These are phyloP conservation scores for Phialophora chinensis DNA, from an alignment of 2,329 filamentous ascomycete genomes.

Conservation along the genomic window DNA sequence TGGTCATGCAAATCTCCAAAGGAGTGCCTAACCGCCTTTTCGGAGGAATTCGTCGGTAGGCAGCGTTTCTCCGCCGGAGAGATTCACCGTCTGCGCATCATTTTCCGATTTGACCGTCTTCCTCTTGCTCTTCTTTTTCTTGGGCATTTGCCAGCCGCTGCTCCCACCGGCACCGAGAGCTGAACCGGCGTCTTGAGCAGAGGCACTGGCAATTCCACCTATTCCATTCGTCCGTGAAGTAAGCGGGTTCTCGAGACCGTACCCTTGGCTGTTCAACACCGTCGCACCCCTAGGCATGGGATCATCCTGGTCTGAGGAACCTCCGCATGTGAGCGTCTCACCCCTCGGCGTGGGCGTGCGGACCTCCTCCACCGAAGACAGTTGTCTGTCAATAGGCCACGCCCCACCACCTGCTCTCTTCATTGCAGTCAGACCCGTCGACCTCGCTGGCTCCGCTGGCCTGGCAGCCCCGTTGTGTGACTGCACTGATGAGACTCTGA, in stretches of 20 bases:
- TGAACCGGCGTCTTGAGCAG: constrained; percentile 18
- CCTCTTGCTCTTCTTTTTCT: constrained; percentile 53
- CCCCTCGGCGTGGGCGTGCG: constrained; percentile 42
- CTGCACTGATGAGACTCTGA: constrained; percentile 11
- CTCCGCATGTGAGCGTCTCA: constrained; percentile 17
- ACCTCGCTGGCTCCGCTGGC: constrained; percentile 11
- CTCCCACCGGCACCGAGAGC: neutral
- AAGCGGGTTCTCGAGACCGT: constrained; percentile 47
- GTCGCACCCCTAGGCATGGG: constrained; percentile 1
- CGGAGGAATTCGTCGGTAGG: constrained; percentile 52
- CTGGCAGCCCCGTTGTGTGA: neutral
- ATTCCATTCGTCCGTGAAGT: constrained; percentile 45
- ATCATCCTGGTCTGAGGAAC: constrained; percentile 14
- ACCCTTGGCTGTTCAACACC: constrained; percentile 40
- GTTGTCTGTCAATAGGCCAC: constrained; percentile 36
- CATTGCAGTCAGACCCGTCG: constrained; percentile 9
- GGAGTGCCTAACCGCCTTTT: constrained; percentile 51
- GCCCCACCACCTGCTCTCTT: constrained; percentile 18
- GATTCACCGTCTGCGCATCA: constrained; percentile 43
- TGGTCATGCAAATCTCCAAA: constrained; percentile 29
- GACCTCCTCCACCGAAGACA: constrained; percentile 42
- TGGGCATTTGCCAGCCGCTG: constrained; percentile 48
- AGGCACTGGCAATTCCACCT: constrained; percentile 36
- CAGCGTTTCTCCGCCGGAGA: constrained; percentile 46
- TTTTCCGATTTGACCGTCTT: constrained; percentile 47